phyloP scores from a whole-genome alignment of 352 stramenopile species.

The Plasmopara muralis region DNA sequence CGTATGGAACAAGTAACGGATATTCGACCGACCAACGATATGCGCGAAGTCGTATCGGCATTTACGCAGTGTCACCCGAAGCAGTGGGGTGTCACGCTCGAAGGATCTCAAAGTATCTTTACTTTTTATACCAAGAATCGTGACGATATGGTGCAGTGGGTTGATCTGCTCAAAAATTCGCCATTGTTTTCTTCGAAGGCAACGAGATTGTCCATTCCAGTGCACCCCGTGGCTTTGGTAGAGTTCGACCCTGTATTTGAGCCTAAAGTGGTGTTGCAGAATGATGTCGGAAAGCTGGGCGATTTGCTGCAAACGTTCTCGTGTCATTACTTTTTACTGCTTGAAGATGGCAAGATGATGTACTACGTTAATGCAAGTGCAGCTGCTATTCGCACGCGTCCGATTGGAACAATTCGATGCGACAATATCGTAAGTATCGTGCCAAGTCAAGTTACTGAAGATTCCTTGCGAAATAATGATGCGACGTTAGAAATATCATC shows the following conservation, averaged over 20 bases:
- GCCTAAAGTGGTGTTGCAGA: slow-evolving; percentile 58
- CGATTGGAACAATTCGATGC: slow-evolving; percentile 76
- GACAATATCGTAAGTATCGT: slow-evolving; percentile 78
- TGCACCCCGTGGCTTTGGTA: slow-evolving; percentile 72
- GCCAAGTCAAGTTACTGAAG: slow-evolving; percentile 52
- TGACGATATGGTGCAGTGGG: slow-evolving; percentile 77
- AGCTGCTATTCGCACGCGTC: slow-evolving; percentile 47
- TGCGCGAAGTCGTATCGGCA: slow-evolving; percentile 60
- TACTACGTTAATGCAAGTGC: slow-evolving; percentile 60
- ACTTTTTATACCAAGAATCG: slow-evolving; percentile 78
- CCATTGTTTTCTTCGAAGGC: slow-evolving; percentile 57
- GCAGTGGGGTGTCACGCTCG: slow-evolving; percentile 78
- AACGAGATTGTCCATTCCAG: slow-evolving; percentile 64
- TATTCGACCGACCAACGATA: slow-evolving; percentile 79
- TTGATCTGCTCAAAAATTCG: slow-evolving; percentile 85
- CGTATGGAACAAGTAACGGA: slow-evolving; percentile 81
- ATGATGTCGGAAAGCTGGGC: slow-evolving; percentile 67
- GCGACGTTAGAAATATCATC: slow-evolving; percentile 13
- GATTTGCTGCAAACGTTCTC: slow-evolving; percentile 68
- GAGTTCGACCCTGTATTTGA: slow-evolving; percentile 65
- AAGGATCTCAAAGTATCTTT: slow-evolving; percentile 76
- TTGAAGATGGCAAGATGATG: slow-evolving; percentile 77
- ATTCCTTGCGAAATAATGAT: slow-evolving; percentile 7
- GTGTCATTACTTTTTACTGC: slow-evolving; percentile 61
- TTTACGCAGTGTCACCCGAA: slow-evolving; percentile 83